Evolutionary conservation across 257 asterid species (phyloP), one percentile per base, ranked within the genome.

Genomic region (Solanum phureja): DNA sequence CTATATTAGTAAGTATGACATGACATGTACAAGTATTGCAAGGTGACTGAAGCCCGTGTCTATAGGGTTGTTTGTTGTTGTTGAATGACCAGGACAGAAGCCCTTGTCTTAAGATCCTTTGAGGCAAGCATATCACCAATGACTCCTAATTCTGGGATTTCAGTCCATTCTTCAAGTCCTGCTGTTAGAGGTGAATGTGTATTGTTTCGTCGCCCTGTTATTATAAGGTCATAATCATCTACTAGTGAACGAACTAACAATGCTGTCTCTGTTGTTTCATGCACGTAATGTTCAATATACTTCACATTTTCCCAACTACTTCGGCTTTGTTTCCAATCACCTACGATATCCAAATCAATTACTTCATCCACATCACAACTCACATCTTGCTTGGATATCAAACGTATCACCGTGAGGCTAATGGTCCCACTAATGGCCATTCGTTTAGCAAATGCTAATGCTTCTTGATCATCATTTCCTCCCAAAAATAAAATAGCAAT

Each of bases 81-180:
- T 83, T 89, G 91, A 60, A 89, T 86, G 14, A 89, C 88, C 14
- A 89, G 71, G 35, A 89, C 84, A 83, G 91, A 87, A 60, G 91
- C 77, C 86, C 56, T 83, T 6, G 87, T 49, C 75, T 73, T 73
- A 19, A 84, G 75, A 87, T 89, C 88, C 56, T 29, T 62, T 8
- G 91, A 72, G 44, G 89, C 83, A 18, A 89, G 88, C 56, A 87
- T 72, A 64, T 89, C 91, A 14, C 91, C 88, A 60, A 89, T 46
- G 76, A 75, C 24, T 8, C 89, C 91, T 29, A 89, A 33, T 87
- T 89, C 91, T 58, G 88, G 91, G 84, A 89, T 71, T 10, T 89
- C 89, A 49, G 89, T 87, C 91, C 91, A 89, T 21, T 87, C 89
- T 34, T 87, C 86, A 42, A 89, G 85, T 6, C 89, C 91, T 42